Evolutionary conservation across 495 filamentous ascomycete genomes (phyloP).

Genomic region (Daldinia grandis): DNA sequence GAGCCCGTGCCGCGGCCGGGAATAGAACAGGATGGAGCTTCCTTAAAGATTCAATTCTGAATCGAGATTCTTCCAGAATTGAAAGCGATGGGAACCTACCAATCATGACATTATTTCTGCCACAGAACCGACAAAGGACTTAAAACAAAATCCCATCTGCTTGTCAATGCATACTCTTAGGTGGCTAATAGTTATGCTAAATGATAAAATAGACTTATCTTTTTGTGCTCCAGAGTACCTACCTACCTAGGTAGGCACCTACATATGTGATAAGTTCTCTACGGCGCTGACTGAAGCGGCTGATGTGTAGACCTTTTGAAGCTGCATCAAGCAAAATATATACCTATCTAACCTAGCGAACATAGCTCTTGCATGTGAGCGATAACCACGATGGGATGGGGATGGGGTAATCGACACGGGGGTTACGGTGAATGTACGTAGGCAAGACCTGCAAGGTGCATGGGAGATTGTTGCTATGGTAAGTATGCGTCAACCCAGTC

Average conservation of each 20-base stretch:
- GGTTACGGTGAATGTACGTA: slow-evolving; percentile 19
- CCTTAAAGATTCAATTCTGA: slow-evolving; percentile 13
- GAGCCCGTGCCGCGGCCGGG: slow-evolving; percentile 24
- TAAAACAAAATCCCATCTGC: neutral
- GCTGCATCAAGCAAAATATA: neutral
- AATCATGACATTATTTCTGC: slow-evolving; percentile 22
- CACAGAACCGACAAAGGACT: neutral
- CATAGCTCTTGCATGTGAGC: neutral
- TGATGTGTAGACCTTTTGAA: neutral
- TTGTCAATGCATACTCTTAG: neutral
- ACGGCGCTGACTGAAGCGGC: neutral
- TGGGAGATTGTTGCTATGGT: slow-evolving; percentile 37
- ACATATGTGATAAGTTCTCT: neutral
- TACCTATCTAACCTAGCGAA: slow-evolving; percentile 1
- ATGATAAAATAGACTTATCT: too few species aligned
- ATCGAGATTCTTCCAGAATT: slow-evolving; percentile 30
- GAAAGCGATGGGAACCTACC: slow-evolving; percentile 29
- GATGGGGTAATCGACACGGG: slow-evolving; percentile 1
- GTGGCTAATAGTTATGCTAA: too few species aligned
- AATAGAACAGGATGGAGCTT: slow-evolving; percentile 30
- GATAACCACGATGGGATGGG: neutral
- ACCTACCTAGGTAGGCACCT: too few species aligned
- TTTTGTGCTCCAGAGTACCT: too few species aligned
- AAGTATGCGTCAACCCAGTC: slow-evolving; percentile 27
- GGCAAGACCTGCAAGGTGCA: slow-evolving; percentile 19